Base-by-base conservation (phyloP, 176 grass and related monocot species). In the Poa annua region DNA sequence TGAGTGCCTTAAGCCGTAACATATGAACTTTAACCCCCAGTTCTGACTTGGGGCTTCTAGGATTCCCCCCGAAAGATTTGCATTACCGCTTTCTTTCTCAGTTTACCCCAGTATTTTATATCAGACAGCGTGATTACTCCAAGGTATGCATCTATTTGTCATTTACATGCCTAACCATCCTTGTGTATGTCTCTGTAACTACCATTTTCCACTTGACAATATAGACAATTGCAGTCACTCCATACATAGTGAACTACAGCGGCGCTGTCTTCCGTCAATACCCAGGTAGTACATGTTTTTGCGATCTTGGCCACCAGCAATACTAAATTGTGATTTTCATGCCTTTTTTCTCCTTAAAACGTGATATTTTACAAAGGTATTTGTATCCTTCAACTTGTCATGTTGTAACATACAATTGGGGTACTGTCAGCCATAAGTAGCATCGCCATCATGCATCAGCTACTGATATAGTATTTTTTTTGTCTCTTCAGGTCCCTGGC, bases 31-130 rank as follows among this genome's bases (percentile, higher is more conserved):
- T 81, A 85, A 12, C 33, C 12, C 90, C 47, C 89, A 98, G 96
- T n/a, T 91, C 96, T 80, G 96, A 95, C 68, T 90, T 98, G 74
- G 96, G 96, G 56, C 89, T 98, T 89, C 83, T 98, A 17, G 96
- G 96, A 67, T 95, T 95, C 73, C 92, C 96, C 61, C 79, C 90
- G 19, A 98, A 98, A 81, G 96, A 98, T 88, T 71, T 95, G 69
- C 96, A 95, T 73, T 98, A 98, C 76, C 87, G 90, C 3, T 98
- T 98, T 83, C 96, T 98, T 91, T 95, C 90, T 89, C 91, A 98
- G 55, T 95, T 91, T 78, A 88, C 88, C 69, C 96, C 96, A 41
- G 83, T 93, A 76, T 98, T 98, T 85, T 98, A 93, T 84, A 98
- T 98, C 73, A 92, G 96, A 85, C 94, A 86, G 55, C 94, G 91